Base-by-base conservation (phyloP, 1,284 basidiomycete species). In the Grifola frondosa region DNA sequence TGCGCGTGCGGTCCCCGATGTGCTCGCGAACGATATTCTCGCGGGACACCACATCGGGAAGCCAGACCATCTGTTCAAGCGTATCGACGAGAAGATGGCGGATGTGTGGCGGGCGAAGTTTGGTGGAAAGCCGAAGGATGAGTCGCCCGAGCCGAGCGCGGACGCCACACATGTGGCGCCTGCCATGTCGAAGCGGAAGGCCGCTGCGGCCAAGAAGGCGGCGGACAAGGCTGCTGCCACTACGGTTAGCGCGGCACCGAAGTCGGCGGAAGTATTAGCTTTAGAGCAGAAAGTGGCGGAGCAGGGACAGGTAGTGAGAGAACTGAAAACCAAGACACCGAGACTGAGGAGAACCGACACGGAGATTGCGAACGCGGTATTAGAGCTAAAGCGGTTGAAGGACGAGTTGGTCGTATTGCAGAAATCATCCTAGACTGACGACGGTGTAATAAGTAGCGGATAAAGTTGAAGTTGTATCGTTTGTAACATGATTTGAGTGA, bases 1-100 rank as follows among this genome's bases (percentile, higher is more conserved):
- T 3, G 77, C 86, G 3, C 81, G 95, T 36, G 71, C 78, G 9
- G 80, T 97, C 1, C 84, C 91, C 2, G 73, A 77, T 29, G 71
- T 71, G 15, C 60, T 90, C 45, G 71, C 78, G 10, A 83, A 84
- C 52, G 96, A 98, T 63, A 84, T 99, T 44, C 75, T 97, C 24
- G 80, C 84, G 0, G 93, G 93, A 0, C 96, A 98, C 69, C 74
- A 70, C 41, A 84, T 98, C 49, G 91, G 91, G 43, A 84, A 80
- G 54, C 91, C 96, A 6, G 87, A 82, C 38, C 89, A 97, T 67
- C 69, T 99, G 53, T 98, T 99, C 77, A 92, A 90, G 73, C 85
- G 81, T 61, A 97, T 99, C 54, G 92, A 97, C 47, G 90, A 93
- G 55, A 88, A 84, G 66, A 89, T 90, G 83, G 88, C 86, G 30